phyloP scores from a whole-genome alignment of 2,329 filamentous ascomycete species.

The Metarhizium album region DNA sequence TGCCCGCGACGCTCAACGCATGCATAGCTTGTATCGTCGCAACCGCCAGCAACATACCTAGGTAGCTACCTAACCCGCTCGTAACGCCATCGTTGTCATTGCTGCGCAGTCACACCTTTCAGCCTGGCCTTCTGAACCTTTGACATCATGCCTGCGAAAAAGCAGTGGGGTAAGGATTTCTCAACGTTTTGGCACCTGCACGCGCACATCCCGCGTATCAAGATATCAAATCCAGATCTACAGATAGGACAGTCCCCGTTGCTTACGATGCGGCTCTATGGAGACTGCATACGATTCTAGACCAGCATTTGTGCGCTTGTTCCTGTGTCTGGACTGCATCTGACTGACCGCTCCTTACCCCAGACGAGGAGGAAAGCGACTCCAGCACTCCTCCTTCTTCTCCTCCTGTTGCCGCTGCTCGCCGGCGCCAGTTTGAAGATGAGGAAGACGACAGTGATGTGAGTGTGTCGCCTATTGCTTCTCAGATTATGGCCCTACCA shows the following conservation, averaged over 20 bases:
- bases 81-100: neutral
- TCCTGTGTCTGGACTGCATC: conserved; percentile 5
- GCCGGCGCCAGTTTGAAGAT: conserved; percentile 67
- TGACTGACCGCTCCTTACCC: conserved; percentile 12
- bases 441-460: conserved; percentile 82
- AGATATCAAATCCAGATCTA: conserved; percentile 1
- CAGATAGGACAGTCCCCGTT: neutral
- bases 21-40: neutral
- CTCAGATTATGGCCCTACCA: conserved; percentile 1
- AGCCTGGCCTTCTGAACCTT: neutral
- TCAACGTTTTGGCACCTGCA: conserved; percentile 3
- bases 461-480: conserved; percentile 19
- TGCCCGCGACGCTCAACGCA: neutral
- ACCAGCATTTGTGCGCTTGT: neutral
- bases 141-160: conserved; percentile 32
- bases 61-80: neutral
- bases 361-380: conserved; percentile 31
- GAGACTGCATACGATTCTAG: conserved; percentile 4
- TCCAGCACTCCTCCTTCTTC: conserved; percentile 25
- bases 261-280: conserved; percentile 1
- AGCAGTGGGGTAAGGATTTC: conserved; percentile 30
- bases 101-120: neutral
- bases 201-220: neutral
- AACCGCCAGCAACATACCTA: neutral
- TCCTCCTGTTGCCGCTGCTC: conserved; percentile 26